phyloP scores from a whole-genome alignment of 495 filamentous ascomycete species.

The Daldinia caldariorum region DNA sequence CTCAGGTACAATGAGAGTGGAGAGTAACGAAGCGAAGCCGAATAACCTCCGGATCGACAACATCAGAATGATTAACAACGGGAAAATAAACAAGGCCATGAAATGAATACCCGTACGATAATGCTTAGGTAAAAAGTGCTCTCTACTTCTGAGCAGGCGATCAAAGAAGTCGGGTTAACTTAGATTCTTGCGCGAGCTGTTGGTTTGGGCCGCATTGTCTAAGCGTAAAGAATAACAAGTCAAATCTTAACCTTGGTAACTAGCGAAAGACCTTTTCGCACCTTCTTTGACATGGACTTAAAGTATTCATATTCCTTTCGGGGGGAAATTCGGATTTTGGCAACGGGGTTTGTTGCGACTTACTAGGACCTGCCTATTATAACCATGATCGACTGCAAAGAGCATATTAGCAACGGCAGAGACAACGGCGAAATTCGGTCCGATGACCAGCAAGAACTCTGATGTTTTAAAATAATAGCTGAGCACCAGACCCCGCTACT shows the following conservation, averaged over 20 bases:
- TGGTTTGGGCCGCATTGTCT: background rate
- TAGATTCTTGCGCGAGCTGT: background rate
- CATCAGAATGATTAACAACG: background rate
- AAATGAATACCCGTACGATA: background rate
- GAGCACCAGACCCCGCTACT: background rate
- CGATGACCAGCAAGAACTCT: background rate
- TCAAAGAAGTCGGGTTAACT: background rate
- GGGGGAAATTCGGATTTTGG: background rate
- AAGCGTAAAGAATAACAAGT: background rate
- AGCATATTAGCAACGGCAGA: background rate
- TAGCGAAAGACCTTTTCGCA: background rate
- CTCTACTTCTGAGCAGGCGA: background rate
- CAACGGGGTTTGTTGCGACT: background rate
- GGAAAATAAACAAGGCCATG: background rate
- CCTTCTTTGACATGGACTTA: background rate
- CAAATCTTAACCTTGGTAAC: background rate
- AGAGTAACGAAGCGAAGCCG: background rate
- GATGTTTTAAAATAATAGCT: background rate
- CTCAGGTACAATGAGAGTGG: background rate
- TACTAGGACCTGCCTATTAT: conserved; percentile 3
- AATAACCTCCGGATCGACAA: background rate
- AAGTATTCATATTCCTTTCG: too few species aligned
- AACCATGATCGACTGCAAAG: conserved; percentile 2
- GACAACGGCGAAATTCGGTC: background rate
- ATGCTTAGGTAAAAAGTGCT: background rate